Evolutionary conservation across 441 rosid genomes (phyloP), one percentile per base, ranked within the genome.

Genomic region (Euphorbia celastroides): DNA sequence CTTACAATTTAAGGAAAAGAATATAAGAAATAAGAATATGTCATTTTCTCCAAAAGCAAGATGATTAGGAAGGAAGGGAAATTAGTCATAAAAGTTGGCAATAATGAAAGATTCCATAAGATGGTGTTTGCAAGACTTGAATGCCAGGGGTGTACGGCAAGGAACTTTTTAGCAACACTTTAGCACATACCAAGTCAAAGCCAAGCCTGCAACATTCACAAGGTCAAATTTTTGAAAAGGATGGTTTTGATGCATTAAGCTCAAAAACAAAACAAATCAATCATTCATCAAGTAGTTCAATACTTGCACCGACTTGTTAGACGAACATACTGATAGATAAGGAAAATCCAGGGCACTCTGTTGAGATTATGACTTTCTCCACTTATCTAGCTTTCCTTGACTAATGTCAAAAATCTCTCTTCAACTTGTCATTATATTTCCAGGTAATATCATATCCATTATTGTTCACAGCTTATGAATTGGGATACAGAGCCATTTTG

Each of bases 371-470:
- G 44, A 38, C 44, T 38, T 38, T 44, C 12, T 44, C 50, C 16
- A 2, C 50, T 16, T 12, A 12, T 44, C 50, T 44, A 11, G 50
- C 16, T 44, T 44, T 9, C 50, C 3, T 12, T 44, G 50, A 44
- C n/a, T 44, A 9, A n/a, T n/a, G n/a, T n/a, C n/a, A n/a, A n/a
- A n/a, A n/a, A n/a, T 66, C 85, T 13, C 34, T 76, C 60, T 72
- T 79, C 60, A 76, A 31, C 73, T 76, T 77, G 60, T 84, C 81
- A 42, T 22, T 59, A 51, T 79, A 75, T 74, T 75, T 77, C 74
- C 70, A 72, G 22, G 62, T 60, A 34, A 70, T 63, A 70, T 78
- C 75, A 60, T 51, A 77, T 66, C 34, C 72, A 66, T 71, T 77
- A 55, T 59, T 55, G 74, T 70, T 67, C 27, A 60, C 65, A 70